Evolutionary conservation across 2,329 filamentous ascomycete species (phyloP).

Genomic region (Fusarium austroafricanum): DNA sequence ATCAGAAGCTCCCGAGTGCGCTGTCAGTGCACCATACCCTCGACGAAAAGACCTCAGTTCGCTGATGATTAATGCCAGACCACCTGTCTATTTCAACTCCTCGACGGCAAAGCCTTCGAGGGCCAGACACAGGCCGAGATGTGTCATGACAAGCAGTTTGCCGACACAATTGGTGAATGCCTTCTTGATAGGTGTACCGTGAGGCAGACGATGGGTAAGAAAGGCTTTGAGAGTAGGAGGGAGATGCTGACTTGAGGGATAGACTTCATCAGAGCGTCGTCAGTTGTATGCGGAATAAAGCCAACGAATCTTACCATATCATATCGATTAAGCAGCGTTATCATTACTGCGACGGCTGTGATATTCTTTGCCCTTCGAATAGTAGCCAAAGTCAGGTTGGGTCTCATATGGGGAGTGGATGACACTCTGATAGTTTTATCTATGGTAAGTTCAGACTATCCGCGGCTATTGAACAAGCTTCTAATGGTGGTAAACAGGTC

Average conservation of each 20-base stretch:
- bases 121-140: background rate
- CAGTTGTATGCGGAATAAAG: background rate
- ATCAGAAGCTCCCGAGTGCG: background rate
- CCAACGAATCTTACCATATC: background rate
- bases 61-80: background rate
- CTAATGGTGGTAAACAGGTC: background rate
- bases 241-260: background rate
- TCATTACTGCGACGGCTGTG: background rate
- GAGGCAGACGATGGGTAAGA: constrained; percentile 14
- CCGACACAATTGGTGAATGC: background rate
- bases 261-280: constrained; percentile 24
- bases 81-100: background rate
- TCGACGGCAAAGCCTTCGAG: background rate
- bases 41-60: accelerated
- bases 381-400: background rate
- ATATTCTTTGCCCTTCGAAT: constrained; percentile 7
- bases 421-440: background rate
- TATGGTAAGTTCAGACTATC: background rate
- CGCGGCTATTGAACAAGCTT: background rate
- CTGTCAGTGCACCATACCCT: background rate
- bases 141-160: background rate
- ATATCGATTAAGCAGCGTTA: background rate
- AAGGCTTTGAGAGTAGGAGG: background rate
- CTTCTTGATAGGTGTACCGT: constrained; percentile 5
- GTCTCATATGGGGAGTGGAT: constrained; percentile 8